phyloP scores from a whole-genome alignment of 257 asterid genomes.

The Solanum paucissectum region DNA sequence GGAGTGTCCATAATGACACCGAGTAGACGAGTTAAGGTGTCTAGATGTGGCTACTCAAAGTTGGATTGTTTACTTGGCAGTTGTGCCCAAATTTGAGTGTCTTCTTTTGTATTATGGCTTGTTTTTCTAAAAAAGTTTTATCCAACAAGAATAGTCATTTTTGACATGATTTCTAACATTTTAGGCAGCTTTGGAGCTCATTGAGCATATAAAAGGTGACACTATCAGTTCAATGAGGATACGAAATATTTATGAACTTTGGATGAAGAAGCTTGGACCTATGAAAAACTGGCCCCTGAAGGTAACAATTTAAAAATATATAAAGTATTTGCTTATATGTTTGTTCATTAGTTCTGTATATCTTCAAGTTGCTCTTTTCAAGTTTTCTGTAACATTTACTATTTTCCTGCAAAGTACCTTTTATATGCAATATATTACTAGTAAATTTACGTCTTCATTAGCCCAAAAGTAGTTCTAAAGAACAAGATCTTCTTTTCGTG shows the following conservation, averaged over 20 bases:
- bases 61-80: background rate
- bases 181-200: constrained; percentile 70
- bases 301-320: constrained; percentile 21
- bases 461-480: background rate
- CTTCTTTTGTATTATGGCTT: background rate
- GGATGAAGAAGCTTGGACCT: constrained; percentile 57
- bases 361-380: background rate
- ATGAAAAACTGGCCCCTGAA: constrained; percentile 23
- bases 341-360: background rate
- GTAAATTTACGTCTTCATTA: background rate
- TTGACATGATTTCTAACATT: background rate
- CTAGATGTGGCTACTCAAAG: background rate
- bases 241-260: constrained; percentile 43
- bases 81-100: background rate
- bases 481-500: background rate
- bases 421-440: background rate
- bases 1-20: background rate
- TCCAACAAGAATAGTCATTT: background rate
- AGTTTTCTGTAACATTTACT: background rate
- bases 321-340: background rate
- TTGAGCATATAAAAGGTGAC: constrained; percentile 35
- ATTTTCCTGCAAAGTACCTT: background rate
- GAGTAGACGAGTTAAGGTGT: background rate
- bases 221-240: constrained; percentile 18
- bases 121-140: background rate